Evolutionary conservation across 768 basidiomycete genomes (phyloP), one percentile per base, ranked within the genome.

Genomic region (Coprinopsis cinerea): DNA sequence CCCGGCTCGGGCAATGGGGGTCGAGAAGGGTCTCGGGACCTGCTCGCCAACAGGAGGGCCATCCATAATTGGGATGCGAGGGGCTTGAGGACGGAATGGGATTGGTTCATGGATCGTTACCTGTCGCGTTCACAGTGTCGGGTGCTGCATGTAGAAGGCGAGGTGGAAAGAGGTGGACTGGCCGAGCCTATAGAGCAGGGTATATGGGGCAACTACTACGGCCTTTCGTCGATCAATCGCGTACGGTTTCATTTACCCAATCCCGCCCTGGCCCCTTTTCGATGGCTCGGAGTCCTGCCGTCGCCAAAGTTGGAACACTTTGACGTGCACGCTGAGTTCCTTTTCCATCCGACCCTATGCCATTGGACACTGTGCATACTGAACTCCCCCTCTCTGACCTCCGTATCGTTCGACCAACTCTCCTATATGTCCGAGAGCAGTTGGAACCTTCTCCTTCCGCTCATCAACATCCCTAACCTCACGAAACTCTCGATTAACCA

Each of bases 291-390:
- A 25, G 23, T 15, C 34, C 47, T 17, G 40, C 42, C 30, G 13
- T 39, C 7, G 18, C 43, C 26, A 35, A 41, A 23, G 1, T 53
- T 58, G 17, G 53, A 52, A 22, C 50, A 47, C 2, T 57, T 65
- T 37, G 49, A 59, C 20, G 53, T 67, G 10, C 61, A 62, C 40
- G 62, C 60, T 0, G 44, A 57, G 7, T 49, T 64, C 36, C 53
- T 61, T 2, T 56, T 65, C 47, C 52, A 60, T 27, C 55, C 58
- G 0, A 30, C 36, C 6, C 39, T 60, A n/a, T 53, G 42, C 43
- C 46, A 36, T 15, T 64, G 64, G 63, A 63, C 59, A 1, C 46
- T 64, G 23, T 37, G 39, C 17, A 56, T 53, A 7, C 57, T 67
- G 23, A 61, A 59, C 43, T 26, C 28, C 28, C 58, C 59, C 1